These are phyloP conservation scores for Plasmodium fragile DNA, from an alignment of 169 alveolate species.

Conservation along the genomic window DNA sequence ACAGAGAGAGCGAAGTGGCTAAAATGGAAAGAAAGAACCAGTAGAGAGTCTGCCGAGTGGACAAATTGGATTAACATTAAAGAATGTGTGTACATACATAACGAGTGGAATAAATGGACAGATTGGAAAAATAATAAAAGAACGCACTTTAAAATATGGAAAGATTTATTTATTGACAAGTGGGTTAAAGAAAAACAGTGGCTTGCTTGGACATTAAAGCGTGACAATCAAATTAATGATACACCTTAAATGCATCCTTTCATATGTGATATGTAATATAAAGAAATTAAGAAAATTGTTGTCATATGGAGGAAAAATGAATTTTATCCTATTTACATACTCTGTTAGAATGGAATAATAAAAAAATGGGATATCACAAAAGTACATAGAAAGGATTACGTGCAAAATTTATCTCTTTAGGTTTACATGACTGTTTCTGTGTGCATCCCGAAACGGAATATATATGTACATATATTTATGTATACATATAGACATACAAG, in stretches of 20 bases:
- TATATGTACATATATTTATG: not conserved
- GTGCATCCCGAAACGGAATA: not conserved
- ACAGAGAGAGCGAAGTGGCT: conserved; percentile 1
- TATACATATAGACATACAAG: not conserved
- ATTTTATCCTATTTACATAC: not conserved
- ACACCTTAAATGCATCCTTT: not conserved
- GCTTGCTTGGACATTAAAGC: not conserved
- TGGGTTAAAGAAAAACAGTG: not conserved
- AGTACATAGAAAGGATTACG: not conserved
- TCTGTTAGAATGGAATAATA: not conserved
- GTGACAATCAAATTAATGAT: not conserved
- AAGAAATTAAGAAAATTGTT: no score
- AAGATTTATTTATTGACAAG: not conserved
- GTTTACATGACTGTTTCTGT: not conserved
- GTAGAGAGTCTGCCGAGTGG: conserved; percentile 12
- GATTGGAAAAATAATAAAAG: conserved; percentile 3
- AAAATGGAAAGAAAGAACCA: conserved; percentile 17
- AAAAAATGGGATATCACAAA: no score
- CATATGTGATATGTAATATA: not conserved
- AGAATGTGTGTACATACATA: not conserved
- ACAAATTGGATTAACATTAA: conserved; percentile 7
- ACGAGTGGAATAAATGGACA: conserved; percentile 3
- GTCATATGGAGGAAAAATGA: not conserved
- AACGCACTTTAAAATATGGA: not conserved
- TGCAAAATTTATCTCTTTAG: not conserved